A percentile compares a stretch with the other conserved stretches of the same genome.
Conservation (phyloP, 352 stramenopile species). For the Pythium diclinum region DNA sequence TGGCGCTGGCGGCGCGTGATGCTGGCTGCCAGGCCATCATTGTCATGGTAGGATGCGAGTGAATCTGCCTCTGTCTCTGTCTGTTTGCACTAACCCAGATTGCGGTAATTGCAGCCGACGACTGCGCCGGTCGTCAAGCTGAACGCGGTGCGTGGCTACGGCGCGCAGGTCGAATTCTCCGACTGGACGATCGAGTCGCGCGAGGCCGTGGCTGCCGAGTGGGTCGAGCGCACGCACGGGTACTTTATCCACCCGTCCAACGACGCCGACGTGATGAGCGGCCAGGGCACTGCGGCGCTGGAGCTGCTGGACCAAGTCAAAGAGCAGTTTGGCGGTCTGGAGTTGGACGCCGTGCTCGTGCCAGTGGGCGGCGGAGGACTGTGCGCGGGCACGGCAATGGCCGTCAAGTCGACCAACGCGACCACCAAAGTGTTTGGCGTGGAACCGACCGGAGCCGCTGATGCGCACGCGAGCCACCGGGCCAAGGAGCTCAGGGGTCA, state of each 20-base stretch:
- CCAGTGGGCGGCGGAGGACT: conserved; percentile 86
- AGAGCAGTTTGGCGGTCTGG: conserved; percentile 33
- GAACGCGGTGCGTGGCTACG: conserved; percentile 76
- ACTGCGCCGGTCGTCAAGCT: conserved; percentile 85
- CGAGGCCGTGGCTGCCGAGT: conserved; percentile 37
- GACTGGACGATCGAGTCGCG: conserved; percentile 55
- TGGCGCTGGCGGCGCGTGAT: conserved; percentile 80
- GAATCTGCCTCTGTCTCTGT: not conserved
- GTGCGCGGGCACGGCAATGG: conserved; percentile 76
- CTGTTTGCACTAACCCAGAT: not conserved
- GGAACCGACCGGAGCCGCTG: conserved; percentile 59
- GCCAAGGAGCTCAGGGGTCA: conserved; percentile 43
- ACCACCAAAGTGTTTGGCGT: conserved; percentile 67
- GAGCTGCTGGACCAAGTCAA: conserved; percentile 85
- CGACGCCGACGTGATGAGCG: conserved; percentile 91
- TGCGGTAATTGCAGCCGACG: conserved; percentile 39
- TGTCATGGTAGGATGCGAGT: conserved; percentile 66
- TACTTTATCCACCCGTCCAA: conserved; percentile 90
- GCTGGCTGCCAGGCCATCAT: conserved; percentile 67
- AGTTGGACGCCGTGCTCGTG: conserved; percentile 82
- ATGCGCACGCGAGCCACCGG: conserved; percentile 50
- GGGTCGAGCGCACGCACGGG: conserved; percentile 28
- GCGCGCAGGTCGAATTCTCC: conserved; percentile 62
- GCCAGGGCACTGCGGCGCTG: conserved; percentile 87
- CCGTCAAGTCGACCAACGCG: conserved; percentile 51